Base-by-base conservation (phyloP, 768 basidiomycete species). In the Pisolithus albus region DNA sequence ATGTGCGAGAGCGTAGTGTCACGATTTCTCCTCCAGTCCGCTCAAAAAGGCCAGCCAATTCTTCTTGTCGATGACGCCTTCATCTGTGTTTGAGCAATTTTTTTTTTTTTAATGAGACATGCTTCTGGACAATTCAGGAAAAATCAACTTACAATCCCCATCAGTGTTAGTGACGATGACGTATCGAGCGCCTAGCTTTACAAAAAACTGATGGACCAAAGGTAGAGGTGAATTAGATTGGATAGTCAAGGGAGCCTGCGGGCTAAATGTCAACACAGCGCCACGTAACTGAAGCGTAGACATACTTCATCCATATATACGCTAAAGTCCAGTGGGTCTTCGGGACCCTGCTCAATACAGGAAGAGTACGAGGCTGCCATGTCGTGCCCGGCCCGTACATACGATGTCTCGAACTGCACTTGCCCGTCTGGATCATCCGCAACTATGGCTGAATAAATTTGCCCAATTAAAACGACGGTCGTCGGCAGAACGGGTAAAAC, bases 11-110 rank as follows among this genome's bases (percentile, higher is more conserved):
- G 4, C 11, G 34, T 13, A 36, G 24, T n/a, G 9, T 60, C 18
- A 60, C 26, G 48, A 71, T 42, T 77, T 82, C 62, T 80, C 82
- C 54, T 88, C 86, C 52, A 94, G 69, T 59, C 85, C 81, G 47
- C 75, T 81, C 36, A 97, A 71, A 70, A 95, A 95, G 7, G 80
- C 85, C 24, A 98, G 78, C 92, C 93, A 99, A 0, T 80, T 81
- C 70, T 95, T 94, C 76, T 97, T 97, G 66, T 92, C 86, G 50
- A 99, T 88, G 9, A 94, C 76, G 7, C 96, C 96, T 61, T 88
- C 83, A 62, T 93, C 90, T 34, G 5, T 34, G 11, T 34, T n/a
- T n/a, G n/a, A n/a, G n/a, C n/a, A n/a, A n/a, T n/a, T n/a, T n/a
- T n/a, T 34, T 34, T 92, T 60, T 24, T 39, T 24, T 28, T 45